phyloP scores from a whole-genome alignment of 2,329 filamentous ascomycete species.

The Xylariales sp. region DNA sequence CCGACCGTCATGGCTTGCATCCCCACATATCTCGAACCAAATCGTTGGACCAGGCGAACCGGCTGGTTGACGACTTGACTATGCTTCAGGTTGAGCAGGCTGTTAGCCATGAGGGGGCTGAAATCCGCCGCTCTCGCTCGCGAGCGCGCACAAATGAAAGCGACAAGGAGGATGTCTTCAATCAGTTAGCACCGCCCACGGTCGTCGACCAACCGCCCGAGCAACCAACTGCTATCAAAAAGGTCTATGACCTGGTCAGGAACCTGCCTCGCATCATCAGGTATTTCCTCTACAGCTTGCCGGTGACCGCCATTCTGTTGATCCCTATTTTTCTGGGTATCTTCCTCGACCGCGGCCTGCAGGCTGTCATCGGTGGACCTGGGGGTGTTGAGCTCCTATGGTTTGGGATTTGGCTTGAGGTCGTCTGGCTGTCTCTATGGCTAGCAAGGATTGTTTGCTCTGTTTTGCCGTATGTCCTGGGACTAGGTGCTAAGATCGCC shows the following conservation, averaged over 20 bases:
- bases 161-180: slow-evolving; percentile 49
- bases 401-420: slow-evolving; percentile 96
- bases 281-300: slow-evolving; percentile 78
- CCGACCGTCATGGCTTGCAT: slow-evolving; percentile 34
- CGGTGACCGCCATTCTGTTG: slow-evolving; percentile 71
- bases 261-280: slow-evolving; percentile 72
- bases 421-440: slow-evolving; percentile 93
- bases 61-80: slow-evolving; percentile 48
- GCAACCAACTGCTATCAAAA: slow-evolving; percentile 70
- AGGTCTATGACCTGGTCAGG: slow-evolving; percentile 67
- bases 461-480: slow-evolving; percentile 61
- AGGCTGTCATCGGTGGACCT: slow-evolving; percentile 68
- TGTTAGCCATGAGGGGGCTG: slow-evolving; percentile 44
- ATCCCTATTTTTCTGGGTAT: slow-evolving; percentile 75
- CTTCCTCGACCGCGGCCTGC: slow-evolving; percentile 58
- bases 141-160: slow-evolving; percentile 40
- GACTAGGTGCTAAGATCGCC: slow-evolving; percentile 73
- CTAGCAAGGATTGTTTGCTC: slow-evolving; percentile 69
- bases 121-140: slow-evolving; percentile 43
- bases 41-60: slow-evolving; percentile 46
- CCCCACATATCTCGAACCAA: slow-evolving; percentile 42
- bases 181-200: slow-evolving; percentile 41
- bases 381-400: slow-evolving; percentile 84
- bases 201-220: slow-evolving; percentile 59
- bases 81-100: slow-evolving; percentile 50